These are phyloP conservation scores for Saccharomyces hybrid DNA, from an alignment of 1,139 yeast genomes.

Conservation along the genomic window DNA sequence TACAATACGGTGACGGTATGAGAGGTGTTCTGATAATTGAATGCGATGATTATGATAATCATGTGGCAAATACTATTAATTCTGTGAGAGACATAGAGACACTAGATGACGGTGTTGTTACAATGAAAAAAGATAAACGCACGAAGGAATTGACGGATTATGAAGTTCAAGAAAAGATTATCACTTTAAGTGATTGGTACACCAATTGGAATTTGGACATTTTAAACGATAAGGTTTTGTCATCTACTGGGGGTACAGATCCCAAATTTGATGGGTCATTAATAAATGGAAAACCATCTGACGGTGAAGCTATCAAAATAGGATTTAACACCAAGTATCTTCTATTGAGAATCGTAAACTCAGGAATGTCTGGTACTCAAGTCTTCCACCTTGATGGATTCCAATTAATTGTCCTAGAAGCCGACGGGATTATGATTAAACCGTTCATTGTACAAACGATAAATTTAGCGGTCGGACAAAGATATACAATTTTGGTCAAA, in stretches of 20 bases:
- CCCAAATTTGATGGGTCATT: conserved; percentile 29
- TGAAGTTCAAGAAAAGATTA: conserved; percentile 39
- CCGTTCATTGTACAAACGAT: conserved; percentile 48
- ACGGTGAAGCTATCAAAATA: conserved; percentile 44
- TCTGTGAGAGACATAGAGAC: conserved; percentile 23
- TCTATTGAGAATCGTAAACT: conserved; percentile 35
- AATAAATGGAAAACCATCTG: conserved; percentile 47
- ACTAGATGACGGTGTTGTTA: conserved; percentile 32
- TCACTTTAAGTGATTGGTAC: conserved; percentile 52
- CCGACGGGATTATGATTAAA: conserved; percentile 60
- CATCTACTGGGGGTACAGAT: conserved; percentile 29
- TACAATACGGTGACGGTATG: conserved; percentile 44
- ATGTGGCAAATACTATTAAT: conserved; percentile 32
- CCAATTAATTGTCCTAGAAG: conserved; percentile 49
- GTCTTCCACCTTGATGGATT: conserved; percentile 42
- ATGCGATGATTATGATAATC: conserved; percentile 40
- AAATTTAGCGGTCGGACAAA: conserved; percentile 67
- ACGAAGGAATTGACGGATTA: conserved; percentile 50
- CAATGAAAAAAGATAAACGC: conserved; percentile 42
- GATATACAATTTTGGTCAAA: conserved; percentile 54
- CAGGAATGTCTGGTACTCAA: conserved; percentile 42
- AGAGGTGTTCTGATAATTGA: conserved; percentile 42
- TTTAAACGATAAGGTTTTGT: conserved; percentile 41
- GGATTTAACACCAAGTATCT: conserved; percentile 49
- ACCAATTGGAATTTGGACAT: conserved; percentile 63